Evolutionary conservation across 169 alveolate species (phyloP).

Genomic region (Blepharisma undulans): DNA sequence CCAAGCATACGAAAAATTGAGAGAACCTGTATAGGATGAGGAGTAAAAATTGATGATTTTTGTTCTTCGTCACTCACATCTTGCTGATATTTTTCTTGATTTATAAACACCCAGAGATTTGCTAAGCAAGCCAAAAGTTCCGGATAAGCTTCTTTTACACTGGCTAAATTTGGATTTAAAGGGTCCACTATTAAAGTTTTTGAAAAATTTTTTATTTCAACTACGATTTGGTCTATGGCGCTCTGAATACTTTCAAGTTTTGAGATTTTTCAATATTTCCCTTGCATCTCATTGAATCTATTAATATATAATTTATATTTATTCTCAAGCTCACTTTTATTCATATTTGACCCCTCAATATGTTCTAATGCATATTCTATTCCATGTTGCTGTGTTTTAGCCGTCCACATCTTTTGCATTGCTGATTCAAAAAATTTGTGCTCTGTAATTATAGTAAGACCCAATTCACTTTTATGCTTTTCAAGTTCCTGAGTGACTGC

Average conservation of each 20-base stretch:
- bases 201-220: not conserved
- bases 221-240: not conserved
- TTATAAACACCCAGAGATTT: not conserved
- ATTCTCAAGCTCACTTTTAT: not conserved
- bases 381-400: not conserved
- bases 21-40: not conserved
- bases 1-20: not conserved
- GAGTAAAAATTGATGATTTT: not conserved
- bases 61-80: not conserved
- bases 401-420: not conserved
- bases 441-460: not conserved
- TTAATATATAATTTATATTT: no score
- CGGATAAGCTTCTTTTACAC: not conserved
- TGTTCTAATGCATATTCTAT: not conserved
- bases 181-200: not conserved
- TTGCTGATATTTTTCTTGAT: not conserved
- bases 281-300: not conserved
- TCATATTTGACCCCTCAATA: not conserved
- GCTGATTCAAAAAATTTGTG: not conserved
- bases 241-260: not conserved
- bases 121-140: not conserved
- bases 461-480: not conserved
- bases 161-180: not conserved
- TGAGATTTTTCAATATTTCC: not conserved
- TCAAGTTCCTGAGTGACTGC: not conserved